phyloP scores from a whole-genome alignment of 2,329 filamentous ascomycete species.

The Fusarium oxysporum region DNA sequence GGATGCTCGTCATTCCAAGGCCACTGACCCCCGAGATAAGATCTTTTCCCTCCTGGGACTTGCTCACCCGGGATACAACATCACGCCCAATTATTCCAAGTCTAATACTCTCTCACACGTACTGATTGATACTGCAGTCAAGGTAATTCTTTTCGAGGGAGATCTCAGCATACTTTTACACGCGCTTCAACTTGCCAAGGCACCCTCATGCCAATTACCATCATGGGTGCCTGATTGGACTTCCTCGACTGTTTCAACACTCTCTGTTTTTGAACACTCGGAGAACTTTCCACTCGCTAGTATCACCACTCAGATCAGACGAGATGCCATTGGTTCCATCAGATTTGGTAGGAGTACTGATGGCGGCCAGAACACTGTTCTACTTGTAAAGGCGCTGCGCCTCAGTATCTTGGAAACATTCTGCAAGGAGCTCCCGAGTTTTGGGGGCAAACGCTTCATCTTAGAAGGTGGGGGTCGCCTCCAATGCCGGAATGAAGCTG shows the following conservation, averaged over 20 bases:
- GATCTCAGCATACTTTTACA: background rate
- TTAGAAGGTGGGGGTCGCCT: rapidly evolving
- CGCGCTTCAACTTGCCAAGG: background rate
- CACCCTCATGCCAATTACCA: background rate
- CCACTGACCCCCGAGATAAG: background rate
- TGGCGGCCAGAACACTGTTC: background rate
- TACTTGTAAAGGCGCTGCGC: background rate
- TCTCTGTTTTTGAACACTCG: background rate
- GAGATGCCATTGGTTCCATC: background rate
- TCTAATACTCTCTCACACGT: background rate
- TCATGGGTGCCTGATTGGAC: background rate
- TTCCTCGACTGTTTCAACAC: background rate
- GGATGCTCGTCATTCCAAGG: background rate
- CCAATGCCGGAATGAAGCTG: background rate
- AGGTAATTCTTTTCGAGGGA: background rate
- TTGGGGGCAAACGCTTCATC: background rate
- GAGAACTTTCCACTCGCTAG: background rate
- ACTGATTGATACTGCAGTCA: background rate
- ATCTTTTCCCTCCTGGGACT: background rate
- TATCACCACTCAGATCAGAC: background rate
- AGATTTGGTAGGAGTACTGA: background rate
- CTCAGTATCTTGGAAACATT: rapidly evolving
- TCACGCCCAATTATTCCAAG: background rate
- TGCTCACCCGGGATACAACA: background rate
- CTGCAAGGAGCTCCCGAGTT: rapidly evolving